Base-by-base conservation (phyloP, 2,329 filamentous ascomycete species). In the Sporothrix variecibatus region DNA sequence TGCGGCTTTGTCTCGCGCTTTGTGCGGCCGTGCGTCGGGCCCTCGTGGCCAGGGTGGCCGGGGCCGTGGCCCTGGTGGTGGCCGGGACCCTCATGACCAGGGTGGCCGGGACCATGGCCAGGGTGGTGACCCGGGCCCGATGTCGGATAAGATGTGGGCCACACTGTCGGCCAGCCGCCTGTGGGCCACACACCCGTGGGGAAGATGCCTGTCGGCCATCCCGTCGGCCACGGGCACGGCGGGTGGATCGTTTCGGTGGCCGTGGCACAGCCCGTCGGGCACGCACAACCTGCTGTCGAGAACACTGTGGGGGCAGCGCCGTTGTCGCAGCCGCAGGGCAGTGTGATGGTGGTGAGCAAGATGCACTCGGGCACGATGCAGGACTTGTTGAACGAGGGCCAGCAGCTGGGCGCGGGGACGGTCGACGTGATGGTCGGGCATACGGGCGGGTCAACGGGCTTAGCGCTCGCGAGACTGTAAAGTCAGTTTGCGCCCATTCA, bases 181-280 rank as follows among this genome's bases (percentile, higher is more conserved):
- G 62, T 65, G 6, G 62, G 38, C 62, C 62, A 65, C 38, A 67
- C 62, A 2, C 38, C 38, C 5, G 62, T 65, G 2, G 62, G 38
- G 34, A n/a, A 65, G 11, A 65, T 7, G n/a, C 62, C 58, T 1
- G 28, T 46, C 12, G 43, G 62, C 31, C 28, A 28, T 1, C 56
- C 31, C 3, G 46, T 56, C 28, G 28, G 15, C 53, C 73, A 70
- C 26, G 73, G 72, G 43, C 75, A 75, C 28, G 73, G 73, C 72
- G 46, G 49, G 23, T 70, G 68, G 31, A 70, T n/a, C 6, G 73
- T 43, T 51, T 31, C 31, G 1, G 75, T 77, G 3, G 60, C 51
- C 28, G 71, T 73, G 23, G n/a, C 72, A 38, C 76, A 77, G 15
- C 74, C 75, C 2, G 20, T n/a, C 2, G 40, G 64, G 58, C 76